Evolutionary conservation across 2,329 filamentous ascomycete species (phyloP), one percentile per base, ranked within the genome.

Genomic region (Monilinia fructigena): DNA sequence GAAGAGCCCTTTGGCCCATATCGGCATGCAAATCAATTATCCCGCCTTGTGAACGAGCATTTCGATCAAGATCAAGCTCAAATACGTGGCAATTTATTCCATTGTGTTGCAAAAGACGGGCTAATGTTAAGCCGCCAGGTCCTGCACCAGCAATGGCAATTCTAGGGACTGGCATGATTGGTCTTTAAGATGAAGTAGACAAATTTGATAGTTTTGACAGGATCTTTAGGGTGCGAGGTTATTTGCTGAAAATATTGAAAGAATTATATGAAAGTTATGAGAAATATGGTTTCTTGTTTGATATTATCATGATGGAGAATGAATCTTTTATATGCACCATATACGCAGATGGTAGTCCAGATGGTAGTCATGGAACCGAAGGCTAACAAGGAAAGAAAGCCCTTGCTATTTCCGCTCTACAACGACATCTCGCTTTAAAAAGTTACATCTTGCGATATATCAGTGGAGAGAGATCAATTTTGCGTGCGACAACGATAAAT

Each of bases 1-100:
- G 53, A n/a, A 77, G 69, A 3, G 76, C 76, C 23, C 65, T 69
- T 66, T 77, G 76, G 0, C 76, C 76, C 0, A 69, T 67, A 28
- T 72, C 58, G 3, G 72, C 70, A 55, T 77, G 76, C 63, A 85
- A 82, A 61, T 83, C 83, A 6, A 85, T 74, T 35, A 82, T 83
- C 1, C 82, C 83, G 2, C 71, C 70, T 68, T 71, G 69, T 14
- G 62, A 67, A 14, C 69, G 69, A 47, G 58, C 59, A 35, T 55
- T 47, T 38, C 63, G 67, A 14, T 56, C 53, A 4, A 35, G n/a
- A 23, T 78, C 74, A 4, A 74, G 72, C 67, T 78, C 76, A 55
- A 75, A 78, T 20, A 78, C 58, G 11, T 67, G 71, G 55, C 62
- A 72, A 8, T 67, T 38, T 42, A 76, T 75, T 20, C 68, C 67